Evolutionary conservation across 306 rosid species (phyloP), one percentile per base, ranked within the genome.

Genomic region (Dryas alaskensis): DNA sequence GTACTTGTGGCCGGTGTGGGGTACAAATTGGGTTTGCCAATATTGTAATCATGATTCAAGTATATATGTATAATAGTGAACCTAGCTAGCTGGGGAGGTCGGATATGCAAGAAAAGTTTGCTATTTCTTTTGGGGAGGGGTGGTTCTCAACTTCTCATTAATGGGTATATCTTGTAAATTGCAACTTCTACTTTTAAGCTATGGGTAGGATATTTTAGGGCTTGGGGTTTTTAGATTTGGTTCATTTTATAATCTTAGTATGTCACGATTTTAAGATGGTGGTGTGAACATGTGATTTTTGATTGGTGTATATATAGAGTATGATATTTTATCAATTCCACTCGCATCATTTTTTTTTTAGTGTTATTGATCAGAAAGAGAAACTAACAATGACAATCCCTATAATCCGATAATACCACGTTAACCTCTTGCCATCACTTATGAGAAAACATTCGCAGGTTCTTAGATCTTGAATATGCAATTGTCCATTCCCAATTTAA

Each of bases 101-200:
- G 40, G 63, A 10, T 31, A 31, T 10, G 16, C 40, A 58, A 58
- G 40, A 58, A 58, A 58, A 25, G n/a, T 9, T 58, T 58, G 25
- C 22, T 58, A 40, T 13, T 58, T 58, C 63, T 25, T 58, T 58
- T 58, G 63, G 63, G 51, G 42, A 58, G 39, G 3, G 16, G 42
- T 58, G 40, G 63, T 58, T 58, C 63, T 58, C 40, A 58, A 19
- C 19, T 19, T 19, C 19, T 58, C 63, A 58, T 58, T 39, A 58
- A 58, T 58, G n/a, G 12, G 63, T 58, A 76, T 54, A 78, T 76
- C 71, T 52, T 79, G 86, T 81, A 85, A 80, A 83, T 83, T 78
- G 60, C 10, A 61, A 54, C 51, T 47, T 62, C 31, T 39, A 37
- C 47, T 62, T 62, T 48, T 31, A 31, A 67, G 45, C 19, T 49